Evolutionary conservation across 2,329 filamentous ascomycete species (phyloP), one percentile per base, ranked within the genome.

Genomic region (Trichoderma sp.): DNA sequence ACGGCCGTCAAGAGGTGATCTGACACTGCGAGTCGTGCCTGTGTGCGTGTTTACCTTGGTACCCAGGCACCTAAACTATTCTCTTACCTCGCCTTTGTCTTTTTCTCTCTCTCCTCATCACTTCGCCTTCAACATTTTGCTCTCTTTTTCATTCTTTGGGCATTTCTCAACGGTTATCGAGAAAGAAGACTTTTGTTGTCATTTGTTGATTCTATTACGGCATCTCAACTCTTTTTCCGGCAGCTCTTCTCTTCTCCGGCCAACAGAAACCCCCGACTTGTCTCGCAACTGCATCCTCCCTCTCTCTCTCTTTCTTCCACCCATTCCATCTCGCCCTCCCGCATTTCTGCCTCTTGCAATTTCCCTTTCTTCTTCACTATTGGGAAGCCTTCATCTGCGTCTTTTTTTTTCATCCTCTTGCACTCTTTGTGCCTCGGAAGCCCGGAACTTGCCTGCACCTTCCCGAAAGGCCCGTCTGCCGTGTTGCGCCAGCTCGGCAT

Each of bases 401-500:
- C 71, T 51, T 34, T 21, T 43, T 15, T 32, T 34, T 57, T 18
- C 9, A 26, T 26, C 56, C 21, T 58, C 58, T 47, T 47, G 21
- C 56, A 18, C 64, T 56, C 21, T 32, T 43, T 53, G 30, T 57
- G 30, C 24, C 64, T 63, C 64, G 36, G 63, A 36, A 70, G 12
- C 30, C 47, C 61, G 36, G 51, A 57, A n/a, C 15, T 36, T 30
- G 24, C 39, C 72, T 74, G 73, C 74, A 70, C 73, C 73, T 73
- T 74, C 71, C 72, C 72, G 73, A 56, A 47, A 43, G 58, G 62
- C 70, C 58, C 53, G 47, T 70, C 73, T 68, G 64, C 72, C 73
- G 74, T 75, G 74, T 57, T 69, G 64, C 74, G 68, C 72, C 58
- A 74, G 73, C 63, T 72, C 74, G 74, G 74, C 74, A 75, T 73